Percentiles rank a stretch among this genome's conserved stretches.
Evolutionary conservation across 345 rosid genomes (phyloP).

Genomic region (Clarkia xantiana): DNA sequence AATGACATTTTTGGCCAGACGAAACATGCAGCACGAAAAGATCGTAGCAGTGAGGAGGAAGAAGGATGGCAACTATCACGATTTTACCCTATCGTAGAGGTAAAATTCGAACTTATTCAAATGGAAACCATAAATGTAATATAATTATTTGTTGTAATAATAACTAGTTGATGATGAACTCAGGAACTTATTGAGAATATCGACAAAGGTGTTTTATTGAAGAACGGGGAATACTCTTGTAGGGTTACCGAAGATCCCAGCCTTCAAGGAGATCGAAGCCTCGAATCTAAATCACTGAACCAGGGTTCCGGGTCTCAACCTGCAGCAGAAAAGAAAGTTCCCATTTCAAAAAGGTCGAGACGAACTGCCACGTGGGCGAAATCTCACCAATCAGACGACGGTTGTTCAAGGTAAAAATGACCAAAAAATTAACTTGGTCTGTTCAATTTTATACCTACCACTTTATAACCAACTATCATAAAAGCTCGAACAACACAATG

Average conservation of each 20-base stretch:
- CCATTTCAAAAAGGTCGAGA: slow-evolving; percentile 80
- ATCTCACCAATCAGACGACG: slow-evolving; percentile 60
- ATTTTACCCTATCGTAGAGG: slow-evolving; percentile 90
- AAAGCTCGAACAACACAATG: too few species aligned
- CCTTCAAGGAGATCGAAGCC: slow-evolving; percentile 11
- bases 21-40: slow-evolving; percentile 71
- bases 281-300: slow-evolving; percentile 25
- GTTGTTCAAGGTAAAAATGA: slow-evolving; percentile 47
- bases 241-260: slow-evolving; percentile 28
- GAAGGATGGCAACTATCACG: slow-evolving; percentile 84
- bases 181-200: slow-evolving; percentile 76
- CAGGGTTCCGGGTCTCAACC: slow-evolving; percentile 21
- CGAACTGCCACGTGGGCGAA: slow-evolving; percentile 77
- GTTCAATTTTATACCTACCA: too few species aligned
- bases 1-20: slow-evolving; percentile 16
- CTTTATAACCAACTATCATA: too few species aligned
- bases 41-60: slow-evolving; percentile 79
- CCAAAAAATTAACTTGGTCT: background rate
- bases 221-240: slow-evolving; percentile 39
- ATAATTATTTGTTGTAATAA: background rate
- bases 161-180: background rate
- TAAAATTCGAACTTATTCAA: slow-evolving; percentile 9
- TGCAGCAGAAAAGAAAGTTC: slow-evolving; percentile 45
- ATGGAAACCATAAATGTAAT: background rate
- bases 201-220: slow-evolving; percentile 51